A percentile compares a stretch with the other conserved stretches of the same genome.
Conservation (phyloP, 306 rosid genomes). For the Herpetospermum pedunculosum region DNA sequence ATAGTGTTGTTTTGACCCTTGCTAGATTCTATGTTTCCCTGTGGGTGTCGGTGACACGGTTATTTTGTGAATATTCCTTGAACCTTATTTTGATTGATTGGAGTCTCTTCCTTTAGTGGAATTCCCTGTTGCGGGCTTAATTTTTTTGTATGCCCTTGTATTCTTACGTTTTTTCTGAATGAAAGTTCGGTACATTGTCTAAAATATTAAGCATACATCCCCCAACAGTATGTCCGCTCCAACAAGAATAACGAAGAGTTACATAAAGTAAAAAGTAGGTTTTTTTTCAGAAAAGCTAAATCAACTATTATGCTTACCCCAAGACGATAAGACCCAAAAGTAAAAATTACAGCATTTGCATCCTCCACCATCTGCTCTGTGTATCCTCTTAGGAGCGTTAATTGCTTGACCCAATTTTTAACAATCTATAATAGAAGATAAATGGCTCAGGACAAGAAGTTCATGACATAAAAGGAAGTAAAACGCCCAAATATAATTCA, state of each 20-base stretch:
- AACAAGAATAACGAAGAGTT: neutral
- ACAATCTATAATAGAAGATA: conserved; percentile 45
- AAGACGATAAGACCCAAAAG: conserved; percentile 81
- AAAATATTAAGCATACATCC: too few species aligned
- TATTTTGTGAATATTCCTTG: too few species aligned
- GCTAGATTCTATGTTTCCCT: too few species aligned
- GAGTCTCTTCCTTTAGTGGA: too few species aligned
- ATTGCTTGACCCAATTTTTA: conserved; percentile 84
- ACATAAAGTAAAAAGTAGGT: neutral
- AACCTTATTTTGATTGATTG: too few species aligned
- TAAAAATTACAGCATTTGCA: conserved; percentile 79
- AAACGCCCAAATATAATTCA: neutral
- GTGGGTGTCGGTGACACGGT: too few species aligned
- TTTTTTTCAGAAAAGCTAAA: conserved; percentile 8
- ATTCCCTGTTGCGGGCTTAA: too few species aligned
- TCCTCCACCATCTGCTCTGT: conserved; percentile 96
- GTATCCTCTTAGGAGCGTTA: conserved; percentile 79
- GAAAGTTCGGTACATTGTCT: too few species aligned
- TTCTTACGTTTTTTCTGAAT: too few species aligned
- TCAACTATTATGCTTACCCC: conserved; percentile 52
- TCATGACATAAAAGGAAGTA: conserved; percentile 1
- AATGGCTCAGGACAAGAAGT: conserved; percentile 6
- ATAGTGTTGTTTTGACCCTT: too few species aligned
- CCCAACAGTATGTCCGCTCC: neutral
- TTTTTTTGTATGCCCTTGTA: too few species aligned